Evolutionary conservation across 257 asterid genomes (phyloP).

Genomic region (Anisodus tanguticus): DNA sequence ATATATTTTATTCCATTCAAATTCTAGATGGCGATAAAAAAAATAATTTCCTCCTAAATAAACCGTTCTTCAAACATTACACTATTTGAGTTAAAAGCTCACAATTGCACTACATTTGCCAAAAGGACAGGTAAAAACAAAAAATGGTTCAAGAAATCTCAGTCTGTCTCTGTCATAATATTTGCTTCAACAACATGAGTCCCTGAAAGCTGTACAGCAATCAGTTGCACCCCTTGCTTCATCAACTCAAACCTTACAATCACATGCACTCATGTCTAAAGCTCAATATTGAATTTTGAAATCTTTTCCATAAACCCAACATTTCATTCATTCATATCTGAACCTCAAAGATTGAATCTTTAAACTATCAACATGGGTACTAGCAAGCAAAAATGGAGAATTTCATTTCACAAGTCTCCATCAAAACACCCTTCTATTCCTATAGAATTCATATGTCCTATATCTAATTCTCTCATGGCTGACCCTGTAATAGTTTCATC

Average conservation of each 20-base stretch:
- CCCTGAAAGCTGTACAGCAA: background rate
- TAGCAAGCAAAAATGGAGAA: constrained; percentile 71
- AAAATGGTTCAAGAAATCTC: background rate
- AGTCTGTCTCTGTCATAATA: constrained; percentile 14
- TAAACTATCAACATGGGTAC: constrained; percentile 41
- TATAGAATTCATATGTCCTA: constrained; percentile 71
- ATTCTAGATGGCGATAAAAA: too few relatives aligned
- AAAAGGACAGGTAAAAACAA: constrained; percentile 3
- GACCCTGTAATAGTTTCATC: constrained; percentile 90
- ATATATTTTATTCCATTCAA: too few relatives aligned
- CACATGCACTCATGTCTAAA: background rate
- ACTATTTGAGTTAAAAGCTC: background rate
- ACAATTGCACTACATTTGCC: background rate
- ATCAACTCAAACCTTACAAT: background rate
- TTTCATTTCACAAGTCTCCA: constrained; percentile 67
- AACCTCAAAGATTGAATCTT: background rate
- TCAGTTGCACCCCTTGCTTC: background rate
- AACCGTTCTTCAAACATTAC: background rate
- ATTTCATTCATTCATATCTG: background rate
- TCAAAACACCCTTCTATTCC: constrained; percentile 48
- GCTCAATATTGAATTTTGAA: background rate
- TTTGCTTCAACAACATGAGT: background rate
- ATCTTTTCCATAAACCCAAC: background rate
- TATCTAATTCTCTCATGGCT: constrained; percentile 76
- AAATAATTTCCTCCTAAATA: background rate